These are phyloP conservation scores for Flaveria floridana DNA, from an alignment of 140 eudicot species.

Conservation along the genomic window DNA sequence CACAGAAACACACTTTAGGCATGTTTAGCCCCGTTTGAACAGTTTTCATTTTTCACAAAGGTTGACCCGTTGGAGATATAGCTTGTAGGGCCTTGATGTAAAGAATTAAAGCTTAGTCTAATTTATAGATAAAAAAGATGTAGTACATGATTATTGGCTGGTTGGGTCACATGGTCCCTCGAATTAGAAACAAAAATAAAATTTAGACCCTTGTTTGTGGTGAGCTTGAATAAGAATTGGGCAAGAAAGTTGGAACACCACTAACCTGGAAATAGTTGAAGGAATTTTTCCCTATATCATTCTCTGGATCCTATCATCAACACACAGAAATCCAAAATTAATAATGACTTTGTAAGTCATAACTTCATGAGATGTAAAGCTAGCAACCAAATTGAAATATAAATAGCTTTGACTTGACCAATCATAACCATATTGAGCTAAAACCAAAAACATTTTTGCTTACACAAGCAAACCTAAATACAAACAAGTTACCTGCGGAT, in stretches of 20 bases:
- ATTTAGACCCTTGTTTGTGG: neutral
- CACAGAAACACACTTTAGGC: neutral
- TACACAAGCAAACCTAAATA: neutral
- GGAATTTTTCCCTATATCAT: slow-evolving; percentile 93
- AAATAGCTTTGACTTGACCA: neutral
- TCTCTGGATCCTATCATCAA: slow-evolving; percentile 68
- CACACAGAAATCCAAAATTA: slow-evolving; percentile 3
- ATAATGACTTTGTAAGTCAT: neutral
- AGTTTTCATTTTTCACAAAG: neutral
- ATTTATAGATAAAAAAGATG: neutral
- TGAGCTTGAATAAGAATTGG: neutral
- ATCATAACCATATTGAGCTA: neutral
- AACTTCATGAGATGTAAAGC: slow-evolving; percentile 14
- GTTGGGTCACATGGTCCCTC: neutral
- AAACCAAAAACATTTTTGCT: neutral
- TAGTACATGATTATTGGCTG: neutral
- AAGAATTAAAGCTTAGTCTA: neutral
- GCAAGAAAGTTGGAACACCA: neutral
- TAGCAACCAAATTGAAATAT: slow-evolving; percentile 3
- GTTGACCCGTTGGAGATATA: neutral
- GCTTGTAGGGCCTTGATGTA: neutral
- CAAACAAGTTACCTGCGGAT: slow-evolving; percentile 69
- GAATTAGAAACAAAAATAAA: neutral
- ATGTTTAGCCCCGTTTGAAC: neutral
- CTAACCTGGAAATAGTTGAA: slow-evolving; percentile 92